Percentiles rank a stretch among this genome's conserved stretches.
These are phyloP conservation scores for Achaetomium macrosporum DNA, from an alignment of 2,329 filamentous ascomycete species.

Conservation along the genomic window DNA sequence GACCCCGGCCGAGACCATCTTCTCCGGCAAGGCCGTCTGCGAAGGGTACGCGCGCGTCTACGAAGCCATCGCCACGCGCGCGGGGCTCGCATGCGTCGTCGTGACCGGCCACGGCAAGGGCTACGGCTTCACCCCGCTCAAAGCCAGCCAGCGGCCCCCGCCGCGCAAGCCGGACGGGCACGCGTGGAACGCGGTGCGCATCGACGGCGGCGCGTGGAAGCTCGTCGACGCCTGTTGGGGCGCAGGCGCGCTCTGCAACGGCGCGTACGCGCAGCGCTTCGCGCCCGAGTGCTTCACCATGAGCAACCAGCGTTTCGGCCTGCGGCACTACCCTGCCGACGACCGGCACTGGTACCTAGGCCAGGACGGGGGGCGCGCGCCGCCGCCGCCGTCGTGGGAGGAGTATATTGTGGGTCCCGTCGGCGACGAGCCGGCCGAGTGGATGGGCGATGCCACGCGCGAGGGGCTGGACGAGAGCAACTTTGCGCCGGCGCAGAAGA, in stretches of 20 bases:
- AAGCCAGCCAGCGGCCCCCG: slow-evolving; percentile 60
- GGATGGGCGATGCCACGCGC: slow-evolving; percentile 39
- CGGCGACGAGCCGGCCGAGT: slow-evolving; percentile 41
- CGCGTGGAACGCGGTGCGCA: slow-evolving; percentile 88
- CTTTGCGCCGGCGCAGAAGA: slow-evolving; percentile 54
- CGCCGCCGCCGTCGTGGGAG: slow-evolving; percentile 67
- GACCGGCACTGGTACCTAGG: slow-evolving; percentile 66
- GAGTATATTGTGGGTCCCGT: slow-evolving; percentile 68
- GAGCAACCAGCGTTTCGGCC: slow-evolving; percentile 73
- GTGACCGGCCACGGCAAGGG: slow-evolving; percentile 82
- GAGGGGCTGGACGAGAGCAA: slow-evolving; percentile 52
- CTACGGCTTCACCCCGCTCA: slow-evolving; percentile 60
- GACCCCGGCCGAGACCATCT: slow-evolving; percentile 67
- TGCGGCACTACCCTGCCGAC: slow-evolving; percentile 71
- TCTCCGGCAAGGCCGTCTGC: slow-evolving; percentile 78
- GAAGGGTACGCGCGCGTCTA: slow-evolving; percentile 86
- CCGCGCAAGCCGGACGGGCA: slow-evolving; percentile 59
- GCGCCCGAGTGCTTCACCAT: slow-evolving; percentile 54
- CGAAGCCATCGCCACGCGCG: slow-evolving; percentile 67
- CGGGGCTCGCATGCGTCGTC: slow-evolving; percentile 71
- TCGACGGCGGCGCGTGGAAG: slow-evolving; percentile 87
- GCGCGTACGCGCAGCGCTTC: slow-evolving; percentile 63
- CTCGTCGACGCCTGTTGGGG: slow-evolving; percentile 92
- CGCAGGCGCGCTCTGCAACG: slow-evolving; percentile 57
- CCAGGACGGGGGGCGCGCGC: no score